Conservation (phyloP, 306 rosid species). For the Argentina anserina region DNA sequence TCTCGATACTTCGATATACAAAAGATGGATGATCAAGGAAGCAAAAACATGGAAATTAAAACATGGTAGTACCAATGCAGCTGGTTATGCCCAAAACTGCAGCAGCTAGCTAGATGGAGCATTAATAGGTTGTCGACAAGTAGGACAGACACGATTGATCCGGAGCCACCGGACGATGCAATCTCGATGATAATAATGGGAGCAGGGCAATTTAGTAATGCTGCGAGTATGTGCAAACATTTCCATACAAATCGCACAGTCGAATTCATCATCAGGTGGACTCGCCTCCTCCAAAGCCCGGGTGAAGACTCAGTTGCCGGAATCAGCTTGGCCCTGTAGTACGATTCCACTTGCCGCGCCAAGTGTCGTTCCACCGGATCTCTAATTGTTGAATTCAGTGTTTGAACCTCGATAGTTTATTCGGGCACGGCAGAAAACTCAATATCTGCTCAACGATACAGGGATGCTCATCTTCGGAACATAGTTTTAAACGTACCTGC, state of each 20-base stretch:
- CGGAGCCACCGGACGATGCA: background rate
- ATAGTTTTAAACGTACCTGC: background rate
- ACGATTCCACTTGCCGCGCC: background rate
- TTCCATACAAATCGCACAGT: background rate
- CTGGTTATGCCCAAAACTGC: no score
- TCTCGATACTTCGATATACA: no score
- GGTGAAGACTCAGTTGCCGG: background rate
- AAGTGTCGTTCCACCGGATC: background rate
- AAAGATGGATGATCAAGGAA: no score
- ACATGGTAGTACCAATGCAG: no score
- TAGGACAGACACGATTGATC: background rate
- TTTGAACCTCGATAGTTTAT: background rate
- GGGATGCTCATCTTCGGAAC: background rate
- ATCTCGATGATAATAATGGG: background rate
- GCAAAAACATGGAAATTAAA: no score
- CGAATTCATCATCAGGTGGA: background rate
- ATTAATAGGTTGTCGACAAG: background rate
- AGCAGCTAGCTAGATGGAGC: no score
- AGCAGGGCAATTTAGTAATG: background rate
- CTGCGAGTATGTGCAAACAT: background rate
- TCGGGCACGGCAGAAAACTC: background rate
- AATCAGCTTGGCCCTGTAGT: background rate
- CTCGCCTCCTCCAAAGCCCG: background rate
- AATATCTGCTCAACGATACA: no score
- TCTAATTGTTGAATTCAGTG: rapidly evolving